phyloP scores from a whole-genome alignment of 179 eudicot genomes.

The Vitellaria paradoxa region DNA sequence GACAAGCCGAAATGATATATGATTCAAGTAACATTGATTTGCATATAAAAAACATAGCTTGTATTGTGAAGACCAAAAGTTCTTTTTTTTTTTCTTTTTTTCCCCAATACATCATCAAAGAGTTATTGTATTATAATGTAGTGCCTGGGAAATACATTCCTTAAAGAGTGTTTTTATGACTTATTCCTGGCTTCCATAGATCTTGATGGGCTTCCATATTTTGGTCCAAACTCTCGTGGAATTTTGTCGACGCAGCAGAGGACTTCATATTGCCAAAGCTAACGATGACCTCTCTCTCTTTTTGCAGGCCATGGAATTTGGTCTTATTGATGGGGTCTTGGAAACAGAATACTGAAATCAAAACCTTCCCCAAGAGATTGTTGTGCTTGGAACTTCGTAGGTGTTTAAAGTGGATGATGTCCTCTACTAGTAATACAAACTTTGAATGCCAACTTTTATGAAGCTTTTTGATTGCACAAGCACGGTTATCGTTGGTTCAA shows the following conservation, averaged over 20 bases:
- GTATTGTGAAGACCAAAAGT: too few species aligned
- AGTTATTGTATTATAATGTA: too few species aligned
- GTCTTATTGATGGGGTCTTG: slow-evolving; percentile 71
- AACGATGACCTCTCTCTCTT: not conserved
- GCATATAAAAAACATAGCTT: too few species aligned
- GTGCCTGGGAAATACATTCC: not conserved
- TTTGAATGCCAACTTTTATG: too few species aligned
- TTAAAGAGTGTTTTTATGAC: too few species aligned
- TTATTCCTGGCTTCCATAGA: not conserved
- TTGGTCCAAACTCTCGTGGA: not conserved
- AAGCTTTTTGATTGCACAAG: too few species aligned
- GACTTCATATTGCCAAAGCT: not conserved
- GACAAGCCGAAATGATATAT: too few species aligned
- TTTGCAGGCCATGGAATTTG: slow-evolving; percentile 85
- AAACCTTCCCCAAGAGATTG: not conserved
- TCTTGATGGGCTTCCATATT: not conserved
- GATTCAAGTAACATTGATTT: too few species aligned
- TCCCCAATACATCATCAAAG: too few species aligned
- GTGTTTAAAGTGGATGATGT: not conserved
- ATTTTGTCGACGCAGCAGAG: not conserved
- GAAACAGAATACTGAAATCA: slow-evolving; percentile 62
- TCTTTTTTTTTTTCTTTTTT: too few species aligned
- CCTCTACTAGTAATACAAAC: not conserved
- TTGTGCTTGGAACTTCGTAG: not conserved
- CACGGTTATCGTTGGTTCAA: too few species aligned